Base-by-base conservation (phyloP, 1,139 yeast genomes). In the Diutina siamensis region DNA sequence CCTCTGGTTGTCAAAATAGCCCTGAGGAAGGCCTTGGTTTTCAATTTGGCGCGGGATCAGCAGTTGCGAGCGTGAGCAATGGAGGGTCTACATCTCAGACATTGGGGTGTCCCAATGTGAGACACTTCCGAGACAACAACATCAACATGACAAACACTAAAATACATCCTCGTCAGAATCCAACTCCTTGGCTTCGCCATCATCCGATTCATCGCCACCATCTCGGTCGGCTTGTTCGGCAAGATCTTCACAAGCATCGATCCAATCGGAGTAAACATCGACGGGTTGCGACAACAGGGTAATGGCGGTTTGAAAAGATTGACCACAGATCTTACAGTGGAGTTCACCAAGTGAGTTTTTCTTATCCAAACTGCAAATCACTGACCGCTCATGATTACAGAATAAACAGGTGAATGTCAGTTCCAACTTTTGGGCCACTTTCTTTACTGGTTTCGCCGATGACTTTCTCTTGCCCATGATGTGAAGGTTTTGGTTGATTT, bases 251-350 rank as follows among this genome's bases (percentile, higher is more conserved):
- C 96, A 92, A 1, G 97, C 98, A 67, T 92, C 98, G 48, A 88
- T 88, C 98, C 98, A 92, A 60, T 89, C 98, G 45, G 95, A 84
- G 60, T 92, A 92, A 21, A 92, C 86, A 62, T 92, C 98, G 38
- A 92, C 89, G 0, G 98, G 96, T 50, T 83, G 89, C 1, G 88
- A 78, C 47, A 83, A 68, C 44, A 83, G 78, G 61, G 87, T 87
- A 54, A 89, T 87, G 44, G 92, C 78, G 3, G 95, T 80, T 61
- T 89, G 97, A 68, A 92, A 94, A 44, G 79, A 77, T 59, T 92
- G 97, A 1, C 97, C 97, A 61, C 98, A 92, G 27, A 89, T 84
- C 61, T 92, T 92, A 62, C 98, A 92, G 51, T 78, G 80, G 50
- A 92, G 67, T 35, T 84, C 80, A 18, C 98, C 98, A 45, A 92